phyloP scores from a whole-genome alignment of 345 rosid genomes.

The Acer campestre region DNA sequence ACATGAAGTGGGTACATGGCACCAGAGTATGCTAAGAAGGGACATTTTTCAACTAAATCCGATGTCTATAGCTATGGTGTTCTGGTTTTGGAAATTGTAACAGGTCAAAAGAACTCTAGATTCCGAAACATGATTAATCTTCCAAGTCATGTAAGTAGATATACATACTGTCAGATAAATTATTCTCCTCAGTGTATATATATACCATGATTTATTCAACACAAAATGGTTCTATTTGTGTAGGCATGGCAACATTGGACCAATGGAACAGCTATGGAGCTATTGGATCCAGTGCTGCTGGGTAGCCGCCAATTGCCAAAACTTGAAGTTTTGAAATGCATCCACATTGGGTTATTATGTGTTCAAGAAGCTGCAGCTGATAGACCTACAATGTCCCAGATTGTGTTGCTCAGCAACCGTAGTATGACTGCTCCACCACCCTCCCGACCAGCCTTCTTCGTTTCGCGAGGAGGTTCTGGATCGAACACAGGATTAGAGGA shows the following conservation, averaged over 20 bases:
- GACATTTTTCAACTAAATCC: conserved; percentile 44
- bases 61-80: conserved; percentile 54
- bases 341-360: conserved; percentile 53
- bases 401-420: conserved; percentile 51
- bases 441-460: conserved; percentile 41
- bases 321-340: conserved; percentile 44
- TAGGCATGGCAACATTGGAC: conserved; percentile 64
- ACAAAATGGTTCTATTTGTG: conserved; percentile 7
- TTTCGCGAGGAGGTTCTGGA: conserved; percentile 2
- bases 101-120: conserved; percentile 41
- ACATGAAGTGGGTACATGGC: conserved; percentile 55
- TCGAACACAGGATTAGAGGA: conserved; percentile 13
- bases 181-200: neutral
- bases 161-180: neutral
- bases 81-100: conserved; percentile 45
- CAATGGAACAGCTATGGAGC: conserved; percentile 37
- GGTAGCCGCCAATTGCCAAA: conserved; percentile 27
- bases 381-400: conserved; percentile 50
- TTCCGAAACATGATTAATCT: conserved; percentile 24
- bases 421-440: conserved; percentile 35
- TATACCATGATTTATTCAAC: neutral
- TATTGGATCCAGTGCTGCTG: conserved; percentile 38
- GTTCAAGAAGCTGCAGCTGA: conserved; percentile 46
- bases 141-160: conserved; percentile 31
- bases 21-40: conserved; percentile 43